These are phyloP conservation scores for Beauveria asiatica DNA, from an alignment of 2,329 filamentous ascomycete genomes.

Conservation along the genomic window DNA sequence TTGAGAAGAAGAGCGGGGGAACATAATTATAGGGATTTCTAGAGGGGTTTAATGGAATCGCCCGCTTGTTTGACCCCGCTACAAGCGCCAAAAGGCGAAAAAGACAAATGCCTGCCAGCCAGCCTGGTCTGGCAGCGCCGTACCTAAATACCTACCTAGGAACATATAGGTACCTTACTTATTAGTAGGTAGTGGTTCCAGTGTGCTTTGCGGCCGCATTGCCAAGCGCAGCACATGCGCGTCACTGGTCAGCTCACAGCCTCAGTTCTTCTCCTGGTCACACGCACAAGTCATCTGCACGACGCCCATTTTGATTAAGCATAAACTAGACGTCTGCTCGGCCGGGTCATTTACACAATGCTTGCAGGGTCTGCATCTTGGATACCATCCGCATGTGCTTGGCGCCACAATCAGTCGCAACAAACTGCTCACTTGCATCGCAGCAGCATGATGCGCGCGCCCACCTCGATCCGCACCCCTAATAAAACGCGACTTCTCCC, in stretches of 20 bases:
- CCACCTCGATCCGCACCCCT: not conserved
- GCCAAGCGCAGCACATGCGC: not conserved
- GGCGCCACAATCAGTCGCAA: not conserved
- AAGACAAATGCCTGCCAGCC: too few relatives aligned
- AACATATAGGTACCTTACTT: not conserved
- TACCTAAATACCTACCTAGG: not conserved
- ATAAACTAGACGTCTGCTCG: not conserved
- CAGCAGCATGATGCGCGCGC: too few relatives aligned
- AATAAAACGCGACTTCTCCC: not conserved
- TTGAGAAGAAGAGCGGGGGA: too few relatives aligned
- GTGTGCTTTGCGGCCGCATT: not conserved
- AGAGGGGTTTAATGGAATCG: not conserved
- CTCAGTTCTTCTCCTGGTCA: not conserved
- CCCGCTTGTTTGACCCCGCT: not conserved
- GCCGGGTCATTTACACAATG: not conserved
- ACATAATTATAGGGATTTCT: too few relatives aligned
- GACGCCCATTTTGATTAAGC: not conserved
- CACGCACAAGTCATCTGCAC: conserved; percentile 1
- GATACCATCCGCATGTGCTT: not conserved
- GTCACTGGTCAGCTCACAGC: not conserved
- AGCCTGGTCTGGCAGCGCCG: too few relatives aligned
- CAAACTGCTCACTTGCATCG: too few relatives aligned
- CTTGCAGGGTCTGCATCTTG: too few relatives aligned
- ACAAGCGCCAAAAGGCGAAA: not conserved
- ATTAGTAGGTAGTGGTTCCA: not conserved